Evolutionary conservation across 1,139 yeast genomes (phyloP).

Genomic region (Cylindricascospora bacillispora): DNA sequence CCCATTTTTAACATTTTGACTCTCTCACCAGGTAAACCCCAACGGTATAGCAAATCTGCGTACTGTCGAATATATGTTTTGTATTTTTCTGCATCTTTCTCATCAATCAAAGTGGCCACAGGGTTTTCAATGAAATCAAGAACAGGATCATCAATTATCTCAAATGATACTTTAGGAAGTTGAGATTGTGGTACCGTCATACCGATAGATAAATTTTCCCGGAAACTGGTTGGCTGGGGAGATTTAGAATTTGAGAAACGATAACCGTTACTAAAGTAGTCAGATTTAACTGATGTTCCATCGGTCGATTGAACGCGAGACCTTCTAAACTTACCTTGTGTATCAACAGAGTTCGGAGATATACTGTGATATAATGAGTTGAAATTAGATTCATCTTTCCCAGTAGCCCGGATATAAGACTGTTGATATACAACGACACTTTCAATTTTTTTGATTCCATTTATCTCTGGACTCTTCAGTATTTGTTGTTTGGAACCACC

Average conservation of each 20-base stretch:
- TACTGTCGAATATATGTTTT: conserved; percentile 53
- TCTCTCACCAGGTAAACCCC: conserved; percentile 75
- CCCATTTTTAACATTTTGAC: conserved; percentile 71
- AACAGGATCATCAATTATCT: conserved; percentile 42
- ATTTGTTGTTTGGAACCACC: neutral
- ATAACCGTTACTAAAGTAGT: conserved; percentile 14
- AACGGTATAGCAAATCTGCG: conserved; percentile 63
- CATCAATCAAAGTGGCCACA: conserved; percentile 35
- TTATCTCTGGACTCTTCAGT: conserved; percentile 1
- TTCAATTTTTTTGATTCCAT: conserved; percentile 1
- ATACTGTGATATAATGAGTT: neutral
- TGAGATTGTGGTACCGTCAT: conserved; percentile 1
- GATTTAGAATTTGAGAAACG: conserved; percentile 1
- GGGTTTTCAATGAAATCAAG: conserved; percentile 42
- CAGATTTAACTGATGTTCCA: conserved; percentile 14
- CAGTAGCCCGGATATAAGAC: neutral
- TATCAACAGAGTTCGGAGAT: conserved; percentile 4
- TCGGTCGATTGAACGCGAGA: conserved; percentile 7
- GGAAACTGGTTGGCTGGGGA: conserved; percentile 1
- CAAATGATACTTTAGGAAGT: conserved; percentile 36
- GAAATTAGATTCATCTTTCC: neutral
- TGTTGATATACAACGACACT: too few species aligned
- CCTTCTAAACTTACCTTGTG: neutral
- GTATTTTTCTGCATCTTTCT: conserved; percentile 35
- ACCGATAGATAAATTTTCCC: conserved; percentile 1